Conservation (phyloP, 352 stramenopile species). For the Phytophthora tubulina region DNA sequence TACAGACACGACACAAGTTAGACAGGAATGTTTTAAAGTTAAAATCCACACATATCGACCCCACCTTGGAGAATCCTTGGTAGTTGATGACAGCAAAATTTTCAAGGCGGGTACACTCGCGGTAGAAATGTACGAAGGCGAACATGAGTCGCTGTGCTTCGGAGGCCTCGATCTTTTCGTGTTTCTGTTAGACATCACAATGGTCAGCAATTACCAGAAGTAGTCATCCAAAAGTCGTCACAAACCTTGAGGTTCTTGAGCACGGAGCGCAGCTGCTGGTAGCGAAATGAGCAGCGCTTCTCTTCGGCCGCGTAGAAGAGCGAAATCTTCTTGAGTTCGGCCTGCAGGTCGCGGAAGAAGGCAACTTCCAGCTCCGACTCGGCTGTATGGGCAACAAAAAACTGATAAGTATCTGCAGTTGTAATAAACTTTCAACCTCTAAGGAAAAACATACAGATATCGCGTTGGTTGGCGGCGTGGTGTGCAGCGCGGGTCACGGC, state of each 20-base stretch:
- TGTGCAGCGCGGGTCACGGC: constrained; percentile 59
- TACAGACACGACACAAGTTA: background rate
- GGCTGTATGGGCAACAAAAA: constrained; percentile 38
- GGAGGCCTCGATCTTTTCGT: constrained; percentile 52
- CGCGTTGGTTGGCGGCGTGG: constrained; percentile 46
- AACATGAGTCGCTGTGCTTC: constrained; percentile 83
- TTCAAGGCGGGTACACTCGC: constrained; percentile 82
- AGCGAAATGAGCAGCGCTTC: constrained; percentile 77
- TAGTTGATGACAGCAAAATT: constrained; percentile 91
- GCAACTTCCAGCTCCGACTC: constrained; percentile 78
- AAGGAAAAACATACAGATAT: constrained; percentile 52
- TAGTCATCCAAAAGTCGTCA: background rate
- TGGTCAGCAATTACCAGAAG: background rate
- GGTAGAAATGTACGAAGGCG: constrained; percentile 86
- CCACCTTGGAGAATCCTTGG: constrained; percentile 86
- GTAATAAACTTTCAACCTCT: no score
- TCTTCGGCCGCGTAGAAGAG: constrained; percentile 82
- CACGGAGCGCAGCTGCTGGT: constrained; percentile 75
- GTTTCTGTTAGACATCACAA: constrained; percentile 35
- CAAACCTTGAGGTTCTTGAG: constrained; percentile 71
- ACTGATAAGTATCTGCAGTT: background rate
- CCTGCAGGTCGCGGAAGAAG: constrained; percentile 82
- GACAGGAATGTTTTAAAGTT: background rate
- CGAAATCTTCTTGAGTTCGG: constrained; percentile 84
- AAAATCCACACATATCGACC: background rate